Conservation (phyloP, 805 yeast genomes). For the Candida broadrunensis region DNA sequence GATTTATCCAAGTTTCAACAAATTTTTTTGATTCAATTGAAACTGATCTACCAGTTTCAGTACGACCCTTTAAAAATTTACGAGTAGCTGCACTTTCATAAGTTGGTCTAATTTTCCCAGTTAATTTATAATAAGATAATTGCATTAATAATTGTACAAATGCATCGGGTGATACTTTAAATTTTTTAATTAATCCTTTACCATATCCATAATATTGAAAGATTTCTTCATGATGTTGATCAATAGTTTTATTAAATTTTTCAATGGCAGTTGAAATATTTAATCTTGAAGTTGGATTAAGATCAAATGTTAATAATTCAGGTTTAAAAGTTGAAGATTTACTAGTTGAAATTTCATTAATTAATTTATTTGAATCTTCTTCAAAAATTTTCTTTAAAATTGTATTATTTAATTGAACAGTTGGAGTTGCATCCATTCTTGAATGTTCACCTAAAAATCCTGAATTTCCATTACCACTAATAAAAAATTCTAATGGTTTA, state of each 20-base stretch:
- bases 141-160: conserved; percentile 88
- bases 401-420: conserved; percentile 79
- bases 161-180: conserved; percentile 91
- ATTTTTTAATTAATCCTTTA: conserved; percentile 76
- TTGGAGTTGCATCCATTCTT: conserved; percentile 97
- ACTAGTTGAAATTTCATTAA: conserved; percentile 21
- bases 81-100: conserved; percentile 96
- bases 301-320: conserved; percentile 48
- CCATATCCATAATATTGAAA: conserved; percentile 85
- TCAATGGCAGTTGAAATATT: conserved; percentile 55
- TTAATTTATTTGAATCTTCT: conserved; percentile 36
- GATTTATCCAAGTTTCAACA: conserved; percentile 70
- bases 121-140: conserved; percentile 80
- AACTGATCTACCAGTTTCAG: conserved; percentile 89
- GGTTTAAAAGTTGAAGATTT: conserved; percentile 10
- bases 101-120: conserved; percentile 82
- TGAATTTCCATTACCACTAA: conserved; percentile 78
- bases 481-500: conserved; percentile 83
- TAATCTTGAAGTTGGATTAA: conserved; percentile 48
- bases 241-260: conserved; percentile 56
- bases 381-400: conserved; percentile 52
- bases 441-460: conserved; percentile 97
- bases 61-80: conserved; percentile 83
- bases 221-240: conserved; percentile 69
- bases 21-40: conserved; percentile 67